Conservation (phyloP, 257 asterid genomes). For the Linaria vulgaris region DNA sequence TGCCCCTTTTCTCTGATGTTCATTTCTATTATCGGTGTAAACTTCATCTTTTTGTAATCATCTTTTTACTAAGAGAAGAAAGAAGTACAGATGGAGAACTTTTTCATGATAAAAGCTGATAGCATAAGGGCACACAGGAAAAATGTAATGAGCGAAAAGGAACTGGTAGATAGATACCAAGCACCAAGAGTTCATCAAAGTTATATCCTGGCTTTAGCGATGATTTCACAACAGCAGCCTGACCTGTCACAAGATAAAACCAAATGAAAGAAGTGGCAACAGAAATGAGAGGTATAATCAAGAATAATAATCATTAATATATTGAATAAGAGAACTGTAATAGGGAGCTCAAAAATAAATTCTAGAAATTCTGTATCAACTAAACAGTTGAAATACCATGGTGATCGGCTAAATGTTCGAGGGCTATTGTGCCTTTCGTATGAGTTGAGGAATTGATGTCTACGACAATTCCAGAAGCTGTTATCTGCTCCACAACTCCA, state of each 20-base stretch:
- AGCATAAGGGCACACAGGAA: not conserved
- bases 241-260: conserved; percentile 51
- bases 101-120: conserved; percentile 12
- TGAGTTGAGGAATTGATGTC: conserved; percentile 48
- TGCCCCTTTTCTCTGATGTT: not conserved
- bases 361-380: conserved; percentile 10
- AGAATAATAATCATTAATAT: conserved; percentile 4
- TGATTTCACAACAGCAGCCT: conserved; percentile 59
- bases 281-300: conserved; percentile 6
- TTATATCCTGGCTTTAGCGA: conserved; percentile 75
- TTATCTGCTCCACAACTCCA: conserved; percentile 74
- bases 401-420: conserved; percentile 89
- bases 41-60: conserved; percentile 3
- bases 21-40: not conserved
- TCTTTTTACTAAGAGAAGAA: conserved; percentile 4
- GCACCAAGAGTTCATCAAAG: conserved; percentile 85
- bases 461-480: conserved; percentile 57
- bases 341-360: conserved; percentile 9
- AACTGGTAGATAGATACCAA: conserved; percentile 56
- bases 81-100: not conserved
- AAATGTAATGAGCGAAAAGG: not conserved
- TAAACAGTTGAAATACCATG: conserved; percentile 46
- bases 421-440: conserved; percentile 69
- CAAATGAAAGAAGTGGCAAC: conserved; percentile 20
- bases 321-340: not conserved